Base-by-base conservation (phyloP, 2,329 filamentous ascomycete genomes). In the Gremmenia infestans region DNA sequence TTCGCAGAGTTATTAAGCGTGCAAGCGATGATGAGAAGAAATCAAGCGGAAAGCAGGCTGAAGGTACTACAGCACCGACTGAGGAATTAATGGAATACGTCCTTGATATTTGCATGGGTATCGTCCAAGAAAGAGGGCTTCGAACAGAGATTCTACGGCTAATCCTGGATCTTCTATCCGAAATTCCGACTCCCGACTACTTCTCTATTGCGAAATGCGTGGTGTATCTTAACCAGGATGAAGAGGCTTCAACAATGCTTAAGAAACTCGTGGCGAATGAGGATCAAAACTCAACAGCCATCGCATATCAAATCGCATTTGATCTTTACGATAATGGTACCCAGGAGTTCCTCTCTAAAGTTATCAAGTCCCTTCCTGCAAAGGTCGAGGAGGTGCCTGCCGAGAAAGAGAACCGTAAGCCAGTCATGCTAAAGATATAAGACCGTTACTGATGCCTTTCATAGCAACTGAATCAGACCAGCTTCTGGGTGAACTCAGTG, bases 251-350 rank as follows among this genome's bases (percentile, higher is more conserved):
- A 9, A 83, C 83, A 60, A 92, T 99, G 74, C 82, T 99, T 43
- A 82, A 82, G 51, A 86, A 90, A 64, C 81, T 99, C 22, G 86
- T 97, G 9, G 81, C 88, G 59, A 88, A 88, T 62, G 89, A 85
- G 5, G 89, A 96, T 63, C 80, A 85, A 50, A 85, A 85, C 58
- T 91, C 91, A 0, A 82, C 90, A 15, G 89, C 92, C 19, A 87
- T 90, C 50, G 94, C 94, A 17, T 99, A 97, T 72, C 94, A 99
- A 71, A 96, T 99, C 55, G 94, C 93, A 1, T 99, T 99, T 68
- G 94, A 99, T 68, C 80, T 99, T 5, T 97, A 97, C 73, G 94
- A 99, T 74, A 99, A 99, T 69, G 94, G 94, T 64, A 97, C 94
- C 0, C 94, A 99, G 67, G 94, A 97, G 70, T 99, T 99, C 67